Percentiles rank a stretch among this genome's conserved stretches.
phyloP scores from a whole-genome alignment of 306 rosid species.

The Gleditsia sinensis region DNA sequence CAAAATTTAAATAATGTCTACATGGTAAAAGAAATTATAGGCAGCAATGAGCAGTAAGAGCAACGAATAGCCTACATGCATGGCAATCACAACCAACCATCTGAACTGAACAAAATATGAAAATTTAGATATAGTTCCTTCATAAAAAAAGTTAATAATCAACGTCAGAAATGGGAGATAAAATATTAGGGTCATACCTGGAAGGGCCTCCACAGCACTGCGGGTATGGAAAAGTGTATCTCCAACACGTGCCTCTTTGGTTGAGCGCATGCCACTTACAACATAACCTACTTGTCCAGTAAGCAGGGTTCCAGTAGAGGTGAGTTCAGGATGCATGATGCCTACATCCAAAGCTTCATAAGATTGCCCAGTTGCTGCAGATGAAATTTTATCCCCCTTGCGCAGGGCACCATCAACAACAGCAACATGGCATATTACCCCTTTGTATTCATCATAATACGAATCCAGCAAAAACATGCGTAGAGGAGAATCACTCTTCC shows the following conservation, averaged over 20 bases:
- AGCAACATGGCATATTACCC: slow-evolving; percentile 93
- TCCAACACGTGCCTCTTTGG: slow-evolving; percentile 94
- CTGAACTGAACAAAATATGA: not conserved
- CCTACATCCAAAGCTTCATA: slow-evolving; percentile 85
- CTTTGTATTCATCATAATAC: slow-evolving; percentile 90
- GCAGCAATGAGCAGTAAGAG: slow-evolving; percentile 9
- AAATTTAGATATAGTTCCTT: slow-evolving; percentile 6
- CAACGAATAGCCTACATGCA: slow-evolving; percentile 25
- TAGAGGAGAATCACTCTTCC: slow-evolving; percentile 59
- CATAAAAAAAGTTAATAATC: not conserved
- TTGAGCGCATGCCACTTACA: slow-evolving; percentile 96
- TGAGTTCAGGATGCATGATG: slow-evolving; percentile 96
- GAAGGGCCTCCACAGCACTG: slow-evolving; percentile 64
- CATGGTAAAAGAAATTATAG: not conserved
- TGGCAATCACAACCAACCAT: not conserved
- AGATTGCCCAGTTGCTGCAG: slow-evolving; percentile 71
- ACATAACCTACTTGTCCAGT: slow-evolving; percentile 96
- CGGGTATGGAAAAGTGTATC: slow-evolving; percentile 79
- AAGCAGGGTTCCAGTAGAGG: slow-evolving; percentile 78
- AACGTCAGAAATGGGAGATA: slow-evolving; percentile 12
- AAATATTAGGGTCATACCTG: slow-evolving; percentile 52
- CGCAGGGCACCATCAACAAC: slow-evolving; percentile 79
- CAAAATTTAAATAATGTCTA: not conserved
- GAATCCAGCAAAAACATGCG: slow-evolving; percentile 96
- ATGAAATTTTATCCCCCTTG: slow-evolving; percentile 86